phyloP scores from a whole-genome alignment of 441 rosid genomes.

The Populus hybrid region DNA sequence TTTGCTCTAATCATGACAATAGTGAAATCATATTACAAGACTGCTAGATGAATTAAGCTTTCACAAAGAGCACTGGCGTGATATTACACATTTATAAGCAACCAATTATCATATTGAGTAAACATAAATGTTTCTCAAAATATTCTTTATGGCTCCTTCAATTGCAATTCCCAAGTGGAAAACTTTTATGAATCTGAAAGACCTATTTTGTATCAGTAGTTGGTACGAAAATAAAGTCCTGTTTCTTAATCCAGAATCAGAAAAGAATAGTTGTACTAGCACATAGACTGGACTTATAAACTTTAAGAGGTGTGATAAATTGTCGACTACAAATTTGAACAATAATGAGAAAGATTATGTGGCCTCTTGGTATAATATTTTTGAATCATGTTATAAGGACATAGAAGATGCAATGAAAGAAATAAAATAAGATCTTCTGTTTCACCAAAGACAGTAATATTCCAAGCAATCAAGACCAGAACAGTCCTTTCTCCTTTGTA shows the following conservation, averaged over 20 bases:
- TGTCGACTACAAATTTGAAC: background rate
- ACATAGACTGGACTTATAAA: background rate
- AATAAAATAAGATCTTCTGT: background rate
- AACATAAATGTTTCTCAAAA: background rate
- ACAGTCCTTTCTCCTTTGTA: background rate
- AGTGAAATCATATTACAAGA: background rate
- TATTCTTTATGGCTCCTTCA: background rate
- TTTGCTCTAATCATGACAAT: constrained; percentile 1
- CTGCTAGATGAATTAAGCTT: background rate
- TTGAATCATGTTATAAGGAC: background rate
- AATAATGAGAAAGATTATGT: background rate
- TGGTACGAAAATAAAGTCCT: background rate
- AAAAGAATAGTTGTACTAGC: background rate
- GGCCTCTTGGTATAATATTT: background rate
- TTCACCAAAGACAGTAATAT: background rate
- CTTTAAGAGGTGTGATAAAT: background rate
- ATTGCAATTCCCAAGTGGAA: background rate
- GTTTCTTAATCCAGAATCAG: background rate
- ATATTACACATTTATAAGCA: background rate
- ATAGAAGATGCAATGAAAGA: background rate
- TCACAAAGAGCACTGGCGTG: background rate
- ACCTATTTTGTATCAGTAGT: background rate
- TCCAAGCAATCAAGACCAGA: background rate
- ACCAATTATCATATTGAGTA: background rate
- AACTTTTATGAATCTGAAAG: background rate